phyloP scores from a whole-genome alignment of 768 basidiomycete genomes.

The Pholiota microspora region DNA sequence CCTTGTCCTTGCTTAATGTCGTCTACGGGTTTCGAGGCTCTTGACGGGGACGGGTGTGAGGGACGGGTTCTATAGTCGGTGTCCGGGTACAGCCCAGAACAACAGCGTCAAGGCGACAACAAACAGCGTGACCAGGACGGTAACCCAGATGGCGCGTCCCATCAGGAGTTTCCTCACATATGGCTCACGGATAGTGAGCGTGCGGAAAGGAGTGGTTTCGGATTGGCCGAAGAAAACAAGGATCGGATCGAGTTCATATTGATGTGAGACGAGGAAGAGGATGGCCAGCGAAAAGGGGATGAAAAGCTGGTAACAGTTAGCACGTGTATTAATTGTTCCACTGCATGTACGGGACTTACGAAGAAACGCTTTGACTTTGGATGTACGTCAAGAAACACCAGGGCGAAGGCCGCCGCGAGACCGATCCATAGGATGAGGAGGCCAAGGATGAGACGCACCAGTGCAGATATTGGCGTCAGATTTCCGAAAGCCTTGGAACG shows the following conservation, averaged over 20 bases:
- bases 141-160: constrained; percentile 91
- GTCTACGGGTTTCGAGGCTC: background rate
- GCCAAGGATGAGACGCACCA: constrained; percentile 83
- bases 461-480: constrained; percentile 85
- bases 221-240: constrained; percentile 92
- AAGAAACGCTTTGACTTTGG: constrained; percentile 93
- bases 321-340: constrained; percentile 4
- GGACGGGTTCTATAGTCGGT: constrained; percentile 57
- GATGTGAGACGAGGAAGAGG: constrained; percentile 91
- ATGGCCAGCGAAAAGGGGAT: constrained; percentile 88
- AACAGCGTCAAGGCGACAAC: constrained; percentile 83
- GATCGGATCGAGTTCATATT: constrained; percentile 96
- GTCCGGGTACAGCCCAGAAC: constrained; percentile 96
- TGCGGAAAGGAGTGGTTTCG: constrained; percentile 96
- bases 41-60: background rate
- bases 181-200: constrained; percentile 86
- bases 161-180: constrained; percentile 91
- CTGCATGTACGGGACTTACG: constrained; percentile 54
- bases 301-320: constrained; percentile 64
- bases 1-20: constrained; percentile 2
- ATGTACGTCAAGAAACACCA: constrained; percentile 90
- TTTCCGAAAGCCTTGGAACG: constrained; percentile 98
- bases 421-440: constrained; percentile 92
- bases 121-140: constrained; percentile 71
- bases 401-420: constrained; percentile 84